A percentile compares a stretch with the other conserved stretches of the same genome.
Evolutionary conservation across 306 rosid species (phyloP).

Genomic region (Hylodesmum podocarpum): DNA sequence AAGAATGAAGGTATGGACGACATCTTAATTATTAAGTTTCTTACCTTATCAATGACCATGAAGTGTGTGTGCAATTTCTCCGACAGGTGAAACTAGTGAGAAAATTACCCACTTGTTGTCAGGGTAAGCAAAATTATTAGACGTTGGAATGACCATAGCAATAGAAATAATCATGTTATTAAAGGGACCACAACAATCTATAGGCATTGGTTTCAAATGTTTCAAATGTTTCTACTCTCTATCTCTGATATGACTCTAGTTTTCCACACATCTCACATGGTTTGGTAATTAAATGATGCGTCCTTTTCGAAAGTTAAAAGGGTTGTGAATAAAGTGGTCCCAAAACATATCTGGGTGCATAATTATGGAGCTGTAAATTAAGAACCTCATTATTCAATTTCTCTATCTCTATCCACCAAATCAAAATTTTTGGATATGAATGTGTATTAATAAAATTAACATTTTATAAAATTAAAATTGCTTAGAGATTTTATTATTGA

Average conservation of each 20-base stretch:
- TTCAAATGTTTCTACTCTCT: conserved; percentile 49
- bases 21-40: not conserved
- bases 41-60: not conserved
- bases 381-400: conserved; percentile 1
- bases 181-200: conserved; percentile 41
- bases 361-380: not conserved
- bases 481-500: too few relatives aligned
- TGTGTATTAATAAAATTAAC: too few relatives aligned
- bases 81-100: conserved; percentile 24
- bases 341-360: not conserved
- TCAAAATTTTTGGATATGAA: not conserved
- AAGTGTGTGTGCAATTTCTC: conserved; percentile 29
- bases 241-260: conserved; percentile 29
- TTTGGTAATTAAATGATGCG: conserved; percentile 33
- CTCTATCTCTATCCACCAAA: not conserved
- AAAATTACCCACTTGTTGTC: conserved; percentile 30
- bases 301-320: conserved; percentile 38
- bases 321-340: conserved; percentile 41
- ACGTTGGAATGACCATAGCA: not conserved
- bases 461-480: too few relatives aligned
- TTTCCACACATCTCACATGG: conserved; percentile 24
- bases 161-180: conserved; percentile 11
- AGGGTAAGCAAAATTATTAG: conserved; percentile 19
- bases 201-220: conserved; percentile 35
- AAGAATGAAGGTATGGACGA: not conserved